phyloP scores from a whole-genome alignment of 1,284 basidiomycete genomes.

The Malassezia dermatis region DNA sequence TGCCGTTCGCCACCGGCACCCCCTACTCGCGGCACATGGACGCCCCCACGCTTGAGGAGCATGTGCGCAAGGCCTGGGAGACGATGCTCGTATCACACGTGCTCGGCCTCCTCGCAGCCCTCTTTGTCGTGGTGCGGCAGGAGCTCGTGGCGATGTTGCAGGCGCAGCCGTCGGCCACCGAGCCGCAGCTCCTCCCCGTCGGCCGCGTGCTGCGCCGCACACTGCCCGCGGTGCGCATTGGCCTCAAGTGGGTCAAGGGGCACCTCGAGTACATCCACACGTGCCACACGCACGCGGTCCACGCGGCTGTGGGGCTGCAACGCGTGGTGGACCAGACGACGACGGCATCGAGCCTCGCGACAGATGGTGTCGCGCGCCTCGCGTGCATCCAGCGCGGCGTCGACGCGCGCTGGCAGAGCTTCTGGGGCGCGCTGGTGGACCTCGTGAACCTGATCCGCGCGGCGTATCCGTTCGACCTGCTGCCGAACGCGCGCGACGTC shows the following conservation, averaged over 20 bases:
- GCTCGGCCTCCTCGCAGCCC: conserved; percentile 59
- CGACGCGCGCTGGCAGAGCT: conserved; percentile 36
- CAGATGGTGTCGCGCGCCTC: conserved; percentile 4
- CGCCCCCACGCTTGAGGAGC: background rate
- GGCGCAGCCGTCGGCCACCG: conserved; percentile 32
- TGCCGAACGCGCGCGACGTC: conserved; percentile 54
- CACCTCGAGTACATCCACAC: conserved; percentile 62
- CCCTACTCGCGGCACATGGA: background rate
- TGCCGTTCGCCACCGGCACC: conserved; percentile 56
- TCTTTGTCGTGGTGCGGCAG: conserved; percentile 57
- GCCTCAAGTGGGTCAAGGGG: conserved; percentile 74
- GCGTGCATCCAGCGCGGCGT: conserved; percentile 1
- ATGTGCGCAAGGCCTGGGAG: conserved; percentile 49
- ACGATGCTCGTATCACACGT: conserved; percentile 66
- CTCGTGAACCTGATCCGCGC: conserved; percentile 60
- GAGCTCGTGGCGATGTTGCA: conserved; percentile 52
- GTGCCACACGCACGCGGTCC: conserved; percentile 22
- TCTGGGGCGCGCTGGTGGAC: conserved; percentile 63
- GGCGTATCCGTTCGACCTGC: conserved; percentile 60
- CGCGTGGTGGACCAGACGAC: background rate
- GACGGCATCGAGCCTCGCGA: background rate
- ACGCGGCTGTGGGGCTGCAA: conserved; percentile 5
- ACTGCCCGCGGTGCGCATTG: conserved; percentile 73
- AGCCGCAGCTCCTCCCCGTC: conserved; percentile 70
- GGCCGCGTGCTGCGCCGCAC: conserved; percentile 59